Evolutionary conservation across 1,284 basidiomycete species (phyloP), one percentile per base, ranked within the genome.

Genomic region (Macrocystidia cucumis): DNA sequence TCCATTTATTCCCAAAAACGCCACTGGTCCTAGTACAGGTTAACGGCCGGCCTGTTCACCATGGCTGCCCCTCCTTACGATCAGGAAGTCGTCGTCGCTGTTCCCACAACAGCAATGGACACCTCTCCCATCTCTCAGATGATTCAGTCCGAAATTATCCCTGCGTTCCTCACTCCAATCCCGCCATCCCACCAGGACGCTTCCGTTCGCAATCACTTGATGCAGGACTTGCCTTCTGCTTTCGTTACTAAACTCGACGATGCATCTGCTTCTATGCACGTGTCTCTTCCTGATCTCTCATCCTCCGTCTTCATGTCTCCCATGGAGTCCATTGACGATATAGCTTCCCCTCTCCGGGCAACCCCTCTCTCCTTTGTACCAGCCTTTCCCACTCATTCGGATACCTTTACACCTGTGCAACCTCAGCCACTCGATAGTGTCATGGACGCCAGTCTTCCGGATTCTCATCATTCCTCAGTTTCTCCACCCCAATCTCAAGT

Each of bases 271-370:
- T 37, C 60, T 29, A 60, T 69, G 53, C 68, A 70, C 39, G 48
- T 67, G 37, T 38, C 63, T 20, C 51, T 63, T 34, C 33, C 54
- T 33, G 52, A 61, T 37, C 44, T 62, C 23, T 31, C 56, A 12
- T 39, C 53, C 27, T 32, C 58, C 29, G 42, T 50, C 24, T 59
- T 62, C 42, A 50, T 63, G 39, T 46, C 54, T 19, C 42, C 62
- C 17, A 66, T 72, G 62, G 66, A 71, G 37, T 46, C 60, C 32
- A 50, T 62, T 32, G 54, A 56, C 21, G n/a, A n/a, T n/a, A n/a
- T n/a, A n/a, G n/a, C n/a, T n/a, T 36, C 49, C 41, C 31, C 41
- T 41, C 34, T 45, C 45, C 43, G 38, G 20, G 35, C 52, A 43
- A 39, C 38, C 47, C 9, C 41, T 43, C 14, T 43, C 50, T 7